These are phyloP conservation scores for Straminergon stramineum DNA, from an alignment of 225 moss, liverwort and hornwort species.

Conservation along the genomic window DNA sequence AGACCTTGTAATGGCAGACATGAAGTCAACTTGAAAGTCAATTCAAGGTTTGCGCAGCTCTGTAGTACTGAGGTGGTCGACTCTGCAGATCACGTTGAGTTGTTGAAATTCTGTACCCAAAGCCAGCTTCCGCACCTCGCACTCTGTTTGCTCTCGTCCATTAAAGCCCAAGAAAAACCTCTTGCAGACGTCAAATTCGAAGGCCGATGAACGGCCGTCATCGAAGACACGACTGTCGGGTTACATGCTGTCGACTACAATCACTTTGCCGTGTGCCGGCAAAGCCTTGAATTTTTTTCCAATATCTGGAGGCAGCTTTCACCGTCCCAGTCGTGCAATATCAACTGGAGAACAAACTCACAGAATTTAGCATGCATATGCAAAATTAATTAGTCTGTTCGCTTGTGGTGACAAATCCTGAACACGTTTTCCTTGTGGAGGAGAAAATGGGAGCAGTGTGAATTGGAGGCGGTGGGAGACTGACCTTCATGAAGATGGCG, in stretches of 20 bases:
- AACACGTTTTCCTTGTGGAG: neutral
- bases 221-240: neutral
- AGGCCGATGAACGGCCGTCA: neutral
- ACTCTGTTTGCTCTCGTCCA: neutral
- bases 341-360: neutral
- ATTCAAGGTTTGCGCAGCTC: neutral
- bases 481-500: neutral
- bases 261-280: neutral
- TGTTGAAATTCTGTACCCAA: neutral
- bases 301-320: neutral
- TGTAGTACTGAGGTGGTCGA: neutral
- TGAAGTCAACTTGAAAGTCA: neutral
- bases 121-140: neutral
- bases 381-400: neutral
- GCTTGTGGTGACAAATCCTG: neutral
- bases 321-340: neutral
- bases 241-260: neutral
- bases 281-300: neutral
- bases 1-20: neutral
- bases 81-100: neutral
- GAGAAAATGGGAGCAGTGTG: neutral
- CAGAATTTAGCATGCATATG: neutral
- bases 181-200: neutral
- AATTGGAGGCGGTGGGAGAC: neutral
- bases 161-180: neutral